Base-by-base conservation (phyloP, 75 land plant genomes). In the Sequoia sempervirens region DNA sequence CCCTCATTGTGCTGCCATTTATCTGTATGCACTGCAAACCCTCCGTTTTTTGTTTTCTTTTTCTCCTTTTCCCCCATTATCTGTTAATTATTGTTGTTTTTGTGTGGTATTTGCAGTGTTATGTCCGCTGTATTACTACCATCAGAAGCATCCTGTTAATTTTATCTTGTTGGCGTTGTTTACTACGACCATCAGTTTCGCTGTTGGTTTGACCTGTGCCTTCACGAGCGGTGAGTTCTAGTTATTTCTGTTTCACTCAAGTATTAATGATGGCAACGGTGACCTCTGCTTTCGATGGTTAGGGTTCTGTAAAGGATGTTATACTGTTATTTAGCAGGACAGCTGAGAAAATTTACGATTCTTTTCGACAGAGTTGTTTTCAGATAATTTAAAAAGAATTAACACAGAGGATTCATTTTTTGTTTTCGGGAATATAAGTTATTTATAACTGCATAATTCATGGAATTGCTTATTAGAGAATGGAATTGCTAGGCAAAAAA, bases 71-170 rank as follows among this genome's bases (percentile, higher is more conserved):
- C 2, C 18, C 10, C 15, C 11, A 8, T 6, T 76, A 15, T 5
- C 3, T 7, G 79, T 37, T 15, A 14, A 3, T 76, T 76, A 18
- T 18, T 0, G 32, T 75, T 75, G 11, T 75, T 81, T 2, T 69
- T 36, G 38, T 80, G 80, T 70, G 82, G 73, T 23, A 32, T 11
- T 10, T 70, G 90, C 92, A 94, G 93, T 88, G 52, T 72, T 96
- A 70, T 92, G 92, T 64, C 94, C 93, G 30, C 88, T 96, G 75
- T 90, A 84, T 83, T 88, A 82, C 47, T 94, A 91, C 82, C 87
- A 89, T 72, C 95, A 92, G 89, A 87, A 80, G 52, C 96, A 96
- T 84, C 98, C 98, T 0, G 73, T 94, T 52, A 96, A 96, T 81
- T 90, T 88, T n/a, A 72, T 96, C 37, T 86, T 94, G 45, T 89